Base-by-base conservation (phyloP, 495 filamentous ascomycete species). In the Oleoguttula mirabilis region DNA sequence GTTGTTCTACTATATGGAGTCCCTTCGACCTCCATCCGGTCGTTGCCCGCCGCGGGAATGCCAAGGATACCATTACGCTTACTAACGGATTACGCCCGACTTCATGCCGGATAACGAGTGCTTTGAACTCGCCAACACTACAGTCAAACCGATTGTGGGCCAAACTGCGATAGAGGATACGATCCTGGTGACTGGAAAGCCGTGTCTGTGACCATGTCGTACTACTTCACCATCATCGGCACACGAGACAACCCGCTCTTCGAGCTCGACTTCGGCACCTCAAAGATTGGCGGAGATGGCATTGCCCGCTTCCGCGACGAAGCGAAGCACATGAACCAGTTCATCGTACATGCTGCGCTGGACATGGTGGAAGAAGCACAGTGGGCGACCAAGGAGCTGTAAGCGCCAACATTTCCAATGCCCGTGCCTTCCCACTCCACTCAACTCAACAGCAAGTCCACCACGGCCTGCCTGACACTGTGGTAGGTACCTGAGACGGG, bases 311-410 rank as follows among this genome's bases (percentile, higher is more conserved):
- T 94, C 72, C 74, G 69, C 22, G 80, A 87, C 34, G 79, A 92
- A 48, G 81, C 86, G 20, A 76, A 83, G 37, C 80, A 88, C 59
- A 83, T 94, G 76, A 95, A 93, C 68, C 90, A 94, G 62, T 95
- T 96, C 69, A 82, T 98, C 61, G 78, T 90, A 34, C 88, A 98
- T 66, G 82, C 80, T 40, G 80, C 79, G 52, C 66, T 98, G 32
- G 90, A 98, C 58, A 85, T 95, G 33, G 79, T 94, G 17, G 90
- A 96, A 62, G 90, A 98, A 55, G 72, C 86, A 15, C 88, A 95
- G 62, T 98, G 92, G 90, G 77, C 70, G 10, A 79, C 63, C 48
- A 78, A 79, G 11, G 75, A 79, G 56, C 80, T 90, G 84, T 92
- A 64, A 22, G 30, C 12, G 10, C 15, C n/a, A n/a, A n/a, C 3